Percentiles rank a stretch among this genome's conserved stretches.
phyloP scores from a whole-genome alignment of 2,329 filamentous ascomycete genomes.

The Magnaporthales sp. region DNA sequence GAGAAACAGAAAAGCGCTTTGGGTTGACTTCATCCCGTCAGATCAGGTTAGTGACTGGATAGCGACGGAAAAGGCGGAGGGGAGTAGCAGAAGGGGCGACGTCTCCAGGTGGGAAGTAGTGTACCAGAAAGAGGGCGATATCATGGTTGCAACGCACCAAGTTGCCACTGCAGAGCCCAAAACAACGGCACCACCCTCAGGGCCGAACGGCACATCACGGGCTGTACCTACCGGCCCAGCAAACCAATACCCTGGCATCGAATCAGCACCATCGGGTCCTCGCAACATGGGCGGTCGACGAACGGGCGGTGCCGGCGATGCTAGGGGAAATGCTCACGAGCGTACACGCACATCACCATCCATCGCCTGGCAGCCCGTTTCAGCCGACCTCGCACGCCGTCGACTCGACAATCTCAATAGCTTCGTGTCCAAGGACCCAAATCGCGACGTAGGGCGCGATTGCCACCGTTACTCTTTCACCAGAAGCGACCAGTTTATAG shows the following conservation, averaged over 20 bases:
- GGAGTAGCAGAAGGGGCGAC: constrained; percentile 26
- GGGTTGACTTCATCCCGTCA: constrained; percentile 82
- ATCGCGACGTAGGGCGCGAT: constrained; percentile 36
- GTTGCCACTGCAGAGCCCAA: constrained; percentile 13
- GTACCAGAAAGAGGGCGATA: constrained; percentile 52
- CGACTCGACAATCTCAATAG: constrained; percentile 54
- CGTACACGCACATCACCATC: constrained; percentile 31
- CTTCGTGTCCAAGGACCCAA: constrained; percentile 23
- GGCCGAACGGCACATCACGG: constrained; percentile 4
- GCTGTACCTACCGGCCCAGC: constrained; percentile 18
- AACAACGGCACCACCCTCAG: constrained; percentile 12
- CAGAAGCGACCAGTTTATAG: constrained; percentile 55
- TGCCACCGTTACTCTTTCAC: constrained; percentile 70
- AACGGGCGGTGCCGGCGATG: constrained; percentile 11
- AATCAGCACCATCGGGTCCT: constrained; percentile 24
- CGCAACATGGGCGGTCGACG: constrained; percentile 9
- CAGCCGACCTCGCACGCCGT: constrained; percentile 51
- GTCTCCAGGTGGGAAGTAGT: constrained; percentile 60
- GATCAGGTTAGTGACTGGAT: constrained; percentile 69
- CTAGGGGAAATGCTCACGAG: background rate
- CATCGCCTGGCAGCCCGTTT: constrained; percentile 47
- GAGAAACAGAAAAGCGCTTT: constrained; percentile 71
- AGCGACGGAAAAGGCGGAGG: constrained; percentile 47
- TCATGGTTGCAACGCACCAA: constrained; percentile 47
- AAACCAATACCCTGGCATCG: constrained; percentile 19